Conservation (phyloP, 768 basidiomycete genomes). For the Agaricus bisporus region DNA sequence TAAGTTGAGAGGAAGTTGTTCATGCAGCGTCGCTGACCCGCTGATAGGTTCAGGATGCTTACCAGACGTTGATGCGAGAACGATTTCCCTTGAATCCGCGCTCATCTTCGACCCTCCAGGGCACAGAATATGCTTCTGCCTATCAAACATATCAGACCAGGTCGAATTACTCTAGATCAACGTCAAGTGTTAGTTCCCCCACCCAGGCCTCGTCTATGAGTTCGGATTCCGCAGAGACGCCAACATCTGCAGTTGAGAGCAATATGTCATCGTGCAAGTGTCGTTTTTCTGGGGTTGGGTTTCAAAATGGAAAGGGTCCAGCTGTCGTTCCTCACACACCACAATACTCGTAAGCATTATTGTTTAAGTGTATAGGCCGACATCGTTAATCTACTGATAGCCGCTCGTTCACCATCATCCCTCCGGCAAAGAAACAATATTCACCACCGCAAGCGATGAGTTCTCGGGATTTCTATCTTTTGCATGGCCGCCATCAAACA, state of each 20-base stretch:
- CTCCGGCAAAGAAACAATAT: not conserved
- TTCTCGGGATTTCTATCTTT: slow-evolving; percentile 4
- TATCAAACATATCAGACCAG: slow-evolving; percentile 17
- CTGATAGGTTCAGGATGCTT: slow-evolving; percentile 47
- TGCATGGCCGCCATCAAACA: not conserved
- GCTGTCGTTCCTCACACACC: not conserved
- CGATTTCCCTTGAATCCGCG: slow-evolving; percentile 15
- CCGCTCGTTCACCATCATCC: slow-evolving; percentile 5
- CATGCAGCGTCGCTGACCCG: slow-evolving; percentile 1
- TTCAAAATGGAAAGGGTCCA: not conserved
- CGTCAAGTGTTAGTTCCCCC: slow-evolving; percentile 17
- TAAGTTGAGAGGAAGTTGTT: slow-evolving; percentile 18
- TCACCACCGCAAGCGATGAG: not conserved
- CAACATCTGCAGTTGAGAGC: slow-evolving; percentile 18
- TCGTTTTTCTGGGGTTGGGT: slow-evolving; percentile 14
- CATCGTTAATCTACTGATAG: not conserved
- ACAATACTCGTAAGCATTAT: slow-evolving; percentile 1
- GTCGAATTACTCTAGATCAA: slow-evolving; percentile 21
- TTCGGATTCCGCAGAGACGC: slow-evolving; percentile 23
- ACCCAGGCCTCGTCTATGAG: slow-evolving; percentile 24
- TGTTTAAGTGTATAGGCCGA: not conserved
- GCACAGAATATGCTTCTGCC: not conserved
- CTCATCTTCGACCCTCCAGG: not conserved
- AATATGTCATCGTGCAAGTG: slow-evolving; percentile 17
- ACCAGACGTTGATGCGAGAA: slow-evolving; percentile 45